Conservation (phyloP, 1,284 basidiomycete genomes). For the Trametes pubescens region DNA sequence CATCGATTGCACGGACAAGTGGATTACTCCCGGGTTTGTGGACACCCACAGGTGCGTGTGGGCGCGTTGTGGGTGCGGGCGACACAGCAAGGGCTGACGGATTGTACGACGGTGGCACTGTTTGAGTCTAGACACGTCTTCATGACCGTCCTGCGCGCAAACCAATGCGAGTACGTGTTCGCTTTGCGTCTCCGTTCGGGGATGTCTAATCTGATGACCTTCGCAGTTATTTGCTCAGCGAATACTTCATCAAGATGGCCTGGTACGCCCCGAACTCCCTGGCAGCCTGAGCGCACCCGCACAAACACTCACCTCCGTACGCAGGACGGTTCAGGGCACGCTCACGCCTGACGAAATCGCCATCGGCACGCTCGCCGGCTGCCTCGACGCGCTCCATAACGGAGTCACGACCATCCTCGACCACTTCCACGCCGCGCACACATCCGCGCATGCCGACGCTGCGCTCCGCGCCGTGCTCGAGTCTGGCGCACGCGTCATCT, state of each 20-base stretch:
- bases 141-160: conserved; percentile 42
- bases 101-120: background rate
- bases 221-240: conserved; percentile 41
- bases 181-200: background rate
- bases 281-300: background rate
- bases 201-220: background rate
- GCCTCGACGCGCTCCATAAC: conserved; percentile 44
- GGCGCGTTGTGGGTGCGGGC: background rate
- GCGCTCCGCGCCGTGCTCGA: conserved; percentile 40
- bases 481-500: conserved; percentile 43
- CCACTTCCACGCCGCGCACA: conserved; percentile 44
- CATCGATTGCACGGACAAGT: conserved; percentile 42
- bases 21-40: conserved; percentile 44
- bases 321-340: conserved; percentile 37
- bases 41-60: conserved; percentile 42
- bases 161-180: conserved; percentile 42
- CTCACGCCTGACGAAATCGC: conserved; percentile 42
- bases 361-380: conserved; percentile 44
- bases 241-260: conserved; percentile 43
- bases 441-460: conserved; percentile 41
- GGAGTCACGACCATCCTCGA: conserved; percentile 46
- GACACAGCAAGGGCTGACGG: background rate
- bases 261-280: conserved; percentile 29
- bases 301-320: background rate
- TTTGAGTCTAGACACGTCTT: conserved; percentile 38